Evolutionary conservation across 2,329 filamentous ascomycete species (phyloP).

Genomic region (Talaromyces rugulosus): DNA sequence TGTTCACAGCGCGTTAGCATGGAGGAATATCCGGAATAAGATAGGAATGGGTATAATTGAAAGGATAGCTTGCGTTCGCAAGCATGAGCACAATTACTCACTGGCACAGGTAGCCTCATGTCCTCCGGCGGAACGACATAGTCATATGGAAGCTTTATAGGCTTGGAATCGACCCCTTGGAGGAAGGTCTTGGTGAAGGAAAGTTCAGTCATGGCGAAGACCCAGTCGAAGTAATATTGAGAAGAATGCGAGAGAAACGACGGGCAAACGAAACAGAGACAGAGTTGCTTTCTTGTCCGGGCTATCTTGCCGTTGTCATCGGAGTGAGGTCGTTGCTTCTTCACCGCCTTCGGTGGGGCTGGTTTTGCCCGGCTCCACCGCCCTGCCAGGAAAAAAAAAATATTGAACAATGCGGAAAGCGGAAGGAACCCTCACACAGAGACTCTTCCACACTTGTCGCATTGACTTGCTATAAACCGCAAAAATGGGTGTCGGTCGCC

Average conservation of each 20-base stretch:
- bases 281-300: neutral
- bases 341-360: conserved; percentile 10
- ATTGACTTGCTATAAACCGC: conserved; percentile 1
- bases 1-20: conserved; percentile 14
- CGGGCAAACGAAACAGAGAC: neutral
- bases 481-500: conserved; percentile 81
- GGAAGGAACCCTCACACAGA: neutral
- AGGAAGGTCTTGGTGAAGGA: conserved; percentile 83
- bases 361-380: conserved; percentile 9
- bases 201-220: conserved; percentile 67
- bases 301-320: neutral
- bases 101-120: conserved; percentile 71
- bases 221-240: neutral
- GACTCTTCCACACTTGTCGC: neutral
- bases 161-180: conserved; percentile 69
- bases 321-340: conserved; percentile 1
- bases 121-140: conserved; percentile 82
- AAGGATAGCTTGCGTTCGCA: neutral
- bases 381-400: conserved; percentile 12
- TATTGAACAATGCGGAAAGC: neutral
- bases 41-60: neutral
- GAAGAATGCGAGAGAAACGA: neutral
- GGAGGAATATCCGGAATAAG: neutral
- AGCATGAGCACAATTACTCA: conserved; percentile 42
- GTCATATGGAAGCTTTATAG: conserved; percentile 78